phyloP scores from a whole-genome alignment of 306 rosid genomes.

The Cucurbita argyrosperma region DNA sequence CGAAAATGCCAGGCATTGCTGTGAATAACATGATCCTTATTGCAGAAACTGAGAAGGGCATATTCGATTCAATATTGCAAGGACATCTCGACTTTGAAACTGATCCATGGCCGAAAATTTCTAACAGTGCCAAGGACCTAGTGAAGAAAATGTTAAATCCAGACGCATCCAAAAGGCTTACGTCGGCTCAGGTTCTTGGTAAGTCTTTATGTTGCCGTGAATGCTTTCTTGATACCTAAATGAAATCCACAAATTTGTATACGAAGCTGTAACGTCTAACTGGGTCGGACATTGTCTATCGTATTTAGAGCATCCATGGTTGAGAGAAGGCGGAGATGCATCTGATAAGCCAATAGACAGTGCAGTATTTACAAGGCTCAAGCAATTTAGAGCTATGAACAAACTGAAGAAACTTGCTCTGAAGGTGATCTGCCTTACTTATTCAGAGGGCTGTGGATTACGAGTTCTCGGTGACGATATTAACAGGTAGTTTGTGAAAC shows the following conservation, averaged over 20 bases:
- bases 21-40: slow-evolving; percentile 4
- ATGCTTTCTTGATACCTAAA: not conserved
- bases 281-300: not conserved
- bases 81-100: slow-evolving; percentile 72
- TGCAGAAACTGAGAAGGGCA: slow-evolving; percentile 75
- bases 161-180: slow-evolving; percentile 72
- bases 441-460: not conserved
- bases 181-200: slow-evolving; percentile 73
- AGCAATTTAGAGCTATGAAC: not conserved
- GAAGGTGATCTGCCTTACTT: not conserved
- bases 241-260: not conserved
- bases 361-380: slow-evolving; percentile 38
- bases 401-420: not conserved
- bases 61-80: slow-evolving; percentile 62
- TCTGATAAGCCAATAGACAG: slow-evolving; percentile 86
- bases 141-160: slow-evolving; percentile 56
- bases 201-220: not conserved
- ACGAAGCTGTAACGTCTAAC: not conserved
- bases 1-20: not conserved
- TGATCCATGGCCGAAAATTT: slow-evolving; percentile 74
- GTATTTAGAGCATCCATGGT: slow-evolving; percentile 77
- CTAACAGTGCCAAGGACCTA: slow-evolving; percentile 77
- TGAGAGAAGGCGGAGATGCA: slow-evolving; percentile 81
- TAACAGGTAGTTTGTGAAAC: not conserved
- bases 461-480: not conserved